phyloP scores from a whole-genome alignment of 352 stramenopile genomes.

The Saprolegnia parasitica region DNA sequence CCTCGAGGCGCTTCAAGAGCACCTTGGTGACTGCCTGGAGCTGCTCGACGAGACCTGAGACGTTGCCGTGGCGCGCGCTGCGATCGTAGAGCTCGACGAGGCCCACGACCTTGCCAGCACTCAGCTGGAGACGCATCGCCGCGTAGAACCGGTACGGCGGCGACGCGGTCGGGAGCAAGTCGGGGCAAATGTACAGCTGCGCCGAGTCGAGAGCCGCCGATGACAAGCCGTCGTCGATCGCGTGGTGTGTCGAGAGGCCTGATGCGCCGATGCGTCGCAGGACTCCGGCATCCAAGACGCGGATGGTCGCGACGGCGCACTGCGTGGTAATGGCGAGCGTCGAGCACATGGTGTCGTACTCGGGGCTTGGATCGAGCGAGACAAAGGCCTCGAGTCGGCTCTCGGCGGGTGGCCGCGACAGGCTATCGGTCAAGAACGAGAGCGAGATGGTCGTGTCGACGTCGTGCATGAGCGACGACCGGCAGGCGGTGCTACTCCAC shows the following conservation, averaged over 20 bases:
- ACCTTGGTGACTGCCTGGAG: neutral
- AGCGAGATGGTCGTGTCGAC: neutral
- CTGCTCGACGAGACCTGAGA: neutral
- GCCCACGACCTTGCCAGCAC: neutral
- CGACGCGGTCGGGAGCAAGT: neutral
- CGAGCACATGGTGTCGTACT: conserved; percentile 2
- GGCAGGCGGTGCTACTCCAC: neutral
- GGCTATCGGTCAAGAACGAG: neutral
- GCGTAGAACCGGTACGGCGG: neutral
- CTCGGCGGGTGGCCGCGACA: neutral
- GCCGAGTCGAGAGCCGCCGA: neutral
- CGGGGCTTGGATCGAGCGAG: neutral
- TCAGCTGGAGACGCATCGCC: neutral
- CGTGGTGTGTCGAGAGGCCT: neutral
- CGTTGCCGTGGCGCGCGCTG: neutral
- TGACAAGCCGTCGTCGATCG: neutral
- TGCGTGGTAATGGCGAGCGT: neutral
- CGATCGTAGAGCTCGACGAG: neutral
- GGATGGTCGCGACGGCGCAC: neutral
- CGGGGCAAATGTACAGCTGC: neutral
- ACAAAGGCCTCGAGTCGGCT: neutral
- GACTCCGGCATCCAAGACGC: neutral
- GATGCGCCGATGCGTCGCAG: neutral
- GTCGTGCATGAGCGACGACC: neutral
- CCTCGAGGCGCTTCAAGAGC: neutral